Evolutionary conservation across 23 red algal genomes (phyloP), one percentile per base, ranked within the genome.

Genomic region (Gracilaria vermiculophylla): DNA sequence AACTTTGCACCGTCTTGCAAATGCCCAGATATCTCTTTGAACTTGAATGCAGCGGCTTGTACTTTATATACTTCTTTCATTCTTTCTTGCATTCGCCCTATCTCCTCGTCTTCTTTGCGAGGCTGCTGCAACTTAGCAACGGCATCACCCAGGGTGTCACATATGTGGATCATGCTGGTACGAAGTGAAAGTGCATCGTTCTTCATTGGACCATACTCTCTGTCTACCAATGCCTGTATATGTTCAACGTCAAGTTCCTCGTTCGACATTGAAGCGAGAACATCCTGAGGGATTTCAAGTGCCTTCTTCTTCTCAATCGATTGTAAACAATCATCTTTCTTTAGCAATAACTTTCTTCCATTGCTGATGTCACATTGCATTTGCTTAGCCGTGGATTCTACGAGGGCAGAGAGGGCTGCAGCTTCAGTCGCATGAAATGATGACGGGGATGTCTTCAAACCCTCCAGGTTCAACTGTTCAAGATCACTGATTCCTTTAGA

Each of bases 1-100:
- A 88, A 88, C 15, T 61, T 55, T 10, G 69, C 72, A 16, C 84
- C 84, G 4, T 88, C 42, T 16, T 77, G 44, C 50, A 88, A 42
- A 69, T 88, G 84, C 28, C 57, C 84, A 33, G 53, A 62, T 32
- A 78, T 66, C 70, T 88, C 84, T 43, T 62, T 76, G 84, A 76
- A 88, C 72, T 88, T 88, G 6, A 77, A 44, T 8, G 47, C 69
- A 5, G 84, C 66, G 35, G 84, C 69, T 78, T 88, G 84, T 40
- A 55, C 62, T 42, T 77, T 76, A 42, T 77, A 88, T 23, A 88
- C 58, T 39, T 88, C 70, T 40, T 64, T 76, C 84, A 88, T 88
- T 25, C 69, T 43, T 14, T 47, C 40, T 62, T 85, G 61, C 3
- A 51, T 29, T 47, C 36, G 25, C 54, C 47, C 73, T 41, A 20